Evolutionary conservation across 2,329 filamentous ascomycete genomes (phyloP), one percentile per base, ranked within the genome.

Genomic region (Aspergillus fructus): DNA sequence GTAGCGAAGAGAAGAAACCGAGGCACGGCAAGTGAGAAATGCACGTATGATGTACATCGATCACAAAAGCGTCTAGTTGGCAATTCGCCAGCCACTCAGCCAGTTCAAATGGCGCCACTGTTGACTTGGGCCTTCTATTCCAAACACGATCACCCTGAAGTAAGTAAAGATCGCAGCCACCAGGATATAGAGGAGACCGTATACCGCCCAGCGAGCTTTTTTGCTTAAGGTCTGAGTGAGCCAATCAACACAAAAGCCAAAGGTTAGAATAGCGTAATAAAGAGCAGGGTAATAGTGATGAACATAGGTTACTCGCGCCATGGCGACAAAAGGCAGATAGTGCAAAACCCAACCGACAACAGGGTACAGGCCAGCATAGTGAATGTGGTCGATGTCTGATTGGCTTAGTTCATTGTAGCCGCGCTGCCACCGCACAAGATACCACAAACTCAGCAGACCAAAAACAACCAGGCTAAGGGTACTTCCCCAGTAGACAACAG

Each of bases 211-310:
- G 74, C 90, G 87, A 30, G 91, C 68, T 42, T 75, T 78, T 70
- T 84, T 84, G 65, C 81, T 83, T 63, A 90, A 79, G 67, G 84
- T 87, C 63, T 87, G 83, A 47, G 91, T 85, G 62, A 88, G 81
- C 88, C 91, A 97, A 75, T 97, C 92, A 55, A 90, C 78, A 65
- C 92, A 84, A 83, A 99, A 99, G 53, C 93, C 93, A 61, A 93
- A 86, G 15, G 85, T 86, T 46, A 99, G 81, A 64, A 99, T 96
- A 67, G 94, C 93, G 74, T 97, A 99, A 81, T 97, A 99, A 11
- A 99, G 85, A 9, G 94, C 94, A 11, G 94, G 94, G 76, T 97
- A 99, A 82, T 99, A 99, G 80, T 99, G 94, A 76, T 99, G 94
- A 54, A 99, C 94, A 71, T 99, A 99, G 15, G 94, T 99, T 60